phyloP scores from a whole-genome alignment of 2,329 filamentous ascomycete genomes.

The Cytospora paraplurivora region DNA sequence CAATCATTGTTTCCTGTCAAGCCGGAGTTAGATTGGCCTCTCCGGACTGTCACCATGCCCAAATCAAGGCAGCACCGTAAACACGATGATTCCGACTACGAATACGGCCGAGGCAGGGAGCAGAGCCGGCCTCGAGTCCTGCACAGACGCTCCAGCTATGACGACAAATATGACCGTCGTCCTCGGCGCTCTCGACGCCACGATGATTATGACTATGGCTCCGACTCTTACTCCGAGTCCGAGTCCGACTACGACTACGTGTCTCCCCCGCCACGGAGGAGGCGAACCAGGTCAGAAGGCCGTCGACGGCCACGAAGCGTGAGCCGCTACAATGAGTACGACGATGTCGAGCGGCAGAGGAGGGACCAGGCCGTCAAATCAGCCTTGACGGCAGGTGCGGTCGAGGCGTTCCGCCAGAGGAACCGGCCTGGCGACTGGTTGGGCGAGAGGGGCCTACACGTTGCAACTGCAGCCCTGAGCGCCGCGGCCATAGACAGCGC shows the following conservation, averaged over 20 bases:
- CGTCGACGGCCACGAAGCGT: conserved; percentile 1
- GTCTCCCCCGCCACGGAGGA: neutral
- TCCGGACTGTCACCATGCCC: neutral
- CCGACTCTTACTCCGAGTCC: neutral
- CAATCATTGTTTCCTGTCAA: neutral
- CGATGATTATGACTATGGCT: neutral
- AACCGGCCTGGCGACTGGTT: conserved; percentile 23
- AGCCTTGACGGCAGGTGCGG: conserved; percentile 31
- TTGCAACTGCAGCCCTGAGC: conserved; percentile 35
- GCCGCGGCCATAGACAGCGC: conserved; percentile 34
- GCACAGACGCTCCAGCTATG: conserved; percentile 3
- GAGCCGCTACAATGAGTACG: neutral
- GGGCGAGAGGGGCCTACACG: conserved; percentile 27
- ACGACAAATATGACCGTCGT: conserved; percentile 4
- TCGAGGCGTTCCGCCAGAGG: conserved; percentile 32
- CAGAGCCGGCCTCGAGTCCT: neutral
- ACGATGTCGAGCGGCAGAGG: neutral
- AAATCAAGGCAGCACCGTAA: conserved; percentile 6
- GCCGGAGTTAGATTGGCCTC: no score
- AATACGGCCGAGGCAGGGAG: neutral
- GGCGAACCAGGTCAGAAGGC: conserved; percentile 3
- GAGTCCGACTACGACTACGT: neutral
- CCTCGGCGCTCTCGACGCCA: conserved; percentile 2
- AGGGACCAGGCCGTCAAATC: conserved; percentile 31
- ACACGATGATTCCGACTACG: neutral